phyloP scores from a whole-genome alignment of 164 flowering plant genomes.

The Magnolia changhungtana region DNA sequence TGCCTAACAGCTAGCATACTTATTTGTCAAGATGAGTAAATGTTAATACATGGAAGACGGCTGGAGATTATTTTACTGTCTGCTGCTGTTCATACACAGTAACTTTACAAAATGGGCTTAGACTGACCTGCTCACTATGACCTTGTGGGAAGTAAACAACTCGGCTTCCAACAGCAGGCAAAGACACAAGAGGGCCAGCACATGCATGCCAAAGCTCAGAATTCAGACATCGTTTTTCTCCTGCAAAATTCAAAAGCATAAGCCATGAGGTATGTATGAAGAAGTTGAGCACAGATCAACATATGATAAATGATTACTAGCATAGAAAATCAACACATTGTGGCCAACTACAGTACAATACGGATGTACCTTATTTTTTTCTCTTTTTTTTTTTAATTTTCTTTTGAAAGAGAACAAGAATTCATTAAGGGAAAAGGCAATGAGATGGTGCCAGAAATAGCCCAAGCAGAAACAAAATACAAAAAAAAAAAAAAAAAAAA shows the following conservation, averaged over 20 bases:
- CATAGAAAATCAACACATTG: background rate
- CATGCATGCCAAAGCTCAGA: slow-evolving; percentile 99
- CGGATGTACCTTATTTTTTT: no score
- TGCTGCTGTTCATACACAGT: background rate
- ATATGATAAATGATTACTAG: background rate
- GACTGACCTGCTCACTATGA: slow-evolving; percentile 83
- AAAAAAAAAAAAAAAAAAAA: no score
- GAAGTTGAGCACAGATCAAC: background rate
- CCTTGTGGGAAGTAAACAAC: slow-evolving; percentile 95
- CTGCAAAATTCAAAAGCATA: slow-evolving; percentile 31
- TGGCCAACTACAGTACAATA: no score
- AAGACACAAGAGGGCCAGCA: slow-evolving; percentile 95
- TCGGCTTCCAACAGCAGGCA: slow-evolving; percentile 81
- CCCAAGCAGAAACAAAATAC: no score
- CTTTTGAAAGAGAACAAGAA: no score
- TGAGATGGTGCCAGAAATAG: no score
- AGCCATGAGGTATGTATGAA: background rate
- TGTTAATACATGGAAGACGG: background rate
- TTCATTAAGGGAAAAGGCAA: no score
- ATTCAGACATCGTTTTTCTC: slow-evolving; percentile 69
- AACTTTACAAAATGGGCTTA: background rate
- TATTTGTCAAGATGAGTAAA: background rate
- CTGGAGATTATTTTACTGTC: background rate
- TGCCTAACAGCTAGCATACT: background rate
- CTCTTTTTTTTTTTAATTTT: no score